Percentiles rank a stretch among this genome's conserved stretches.
These are phyloP conservation scores for Fraxinus latifolia DNA, from an alignment of 305 asterid species.

Conservation along the genomic window DNA sequence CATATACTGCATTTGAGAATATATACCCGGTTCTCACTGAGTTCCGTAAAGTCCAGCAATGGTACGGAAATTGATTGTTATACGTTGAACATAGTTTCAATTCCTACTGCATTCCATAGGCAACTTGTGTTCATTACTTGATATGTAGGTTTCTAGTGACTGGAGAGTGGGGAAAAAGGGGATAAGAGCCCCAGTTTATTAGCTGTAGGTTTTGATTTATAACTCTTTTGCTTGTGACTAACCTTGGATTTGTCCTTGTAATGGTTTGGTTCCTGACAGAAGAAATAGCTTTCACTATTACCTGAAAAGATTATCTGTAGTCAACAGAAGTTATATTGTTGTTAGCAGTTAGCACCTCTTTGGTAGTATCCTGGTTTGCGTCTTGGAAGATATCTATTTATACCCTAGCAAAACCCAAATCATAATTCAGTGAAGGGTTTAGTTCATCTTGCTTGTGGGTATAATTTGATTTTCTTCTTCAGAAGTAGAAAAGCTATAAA, in stretches of 20 bases:
- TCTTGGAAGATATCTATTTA: background rate
- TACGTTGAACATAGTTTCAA: background rate
- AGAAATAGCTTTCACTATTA: background rate
- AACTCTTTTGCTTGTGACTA: background rate
- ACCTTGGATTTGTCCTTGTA: background rate
- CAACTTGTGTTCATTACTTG: background rate
- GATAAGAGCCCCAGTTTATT: background rate
- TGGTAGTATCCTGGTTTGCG: background rate
- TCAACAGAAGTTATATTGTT: background rate
- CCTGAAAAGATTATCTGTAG: background rate
- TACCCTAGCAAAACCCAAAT: background rate
- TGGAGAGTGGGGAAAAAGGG: background rate
- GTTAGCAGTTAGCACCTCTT: background rate
- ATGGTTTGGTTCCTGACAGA: background rate
- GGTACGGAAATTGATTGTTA: slow-evolving; percentile 32
- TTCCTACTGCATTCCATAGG: background rate
- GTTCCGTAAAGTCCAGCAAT: slow-evolving; percentile 62
- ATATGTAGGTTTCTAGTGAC: slow-evolving; percentile 1
- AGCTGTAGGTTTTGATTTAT: background rate
- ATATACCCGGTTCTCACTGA: slow-evolving; percentile 66
- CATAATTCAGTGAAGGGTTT: background rate
- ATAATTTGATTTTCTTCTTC: background rate
- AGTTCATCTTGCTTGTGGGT: background rate
- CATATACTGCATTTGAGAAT: slow-evolving; percentile 62
- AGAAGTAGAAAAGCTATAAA: background rate